Conservation (phyloP, 2,329 filamentous ascomycete genomes). For the Exophiala sp. region DNA sequence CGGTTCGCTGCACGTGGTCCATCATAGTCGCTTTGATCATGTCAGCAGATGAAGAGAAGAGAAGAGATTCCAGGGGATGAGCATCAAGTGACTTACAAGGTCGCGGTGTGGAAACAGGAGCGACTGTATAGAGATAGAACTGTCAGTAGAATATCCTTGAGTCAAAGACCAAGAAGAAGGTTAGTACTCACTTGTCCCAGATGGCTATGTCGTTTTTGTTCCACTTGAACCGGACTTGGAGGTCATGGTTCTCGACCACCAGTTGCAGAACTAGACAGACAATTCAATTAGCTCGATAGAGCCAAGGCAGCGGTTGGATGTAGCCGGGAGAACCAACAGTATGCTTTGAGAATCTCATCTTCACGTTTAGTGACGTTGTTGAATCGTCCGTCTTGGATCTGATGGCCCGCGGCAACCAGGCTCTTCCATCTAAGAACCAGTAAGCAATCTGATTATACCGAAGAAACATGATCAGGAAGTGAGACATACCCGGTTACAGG, state of each 20-base stretch:
- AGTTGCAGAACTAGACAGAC: conserved; percentile 24
- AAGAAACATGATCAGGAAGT: too few relatives aligned
- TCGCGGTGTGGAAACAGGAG: conserved; percentile 50
- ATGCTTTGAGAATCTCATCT: conserved; percentile 31
- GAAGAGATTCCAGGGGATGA: too few relatives aligned
- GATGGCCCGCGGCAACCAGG: conserved; percentile 34
- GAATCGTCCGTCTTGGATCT: conserved; percentile 30
- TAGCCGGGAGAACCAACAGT: conserved; percentile 20
- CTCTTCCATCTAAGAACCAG: conserved; percentile 44
- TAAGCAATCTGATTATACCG: too few relatives aligned
- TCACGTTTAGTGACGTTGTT: conserved; percentile 34
- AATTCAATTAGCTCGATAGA: background rate
- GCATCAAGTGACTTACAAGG: conserved; percentile 20
- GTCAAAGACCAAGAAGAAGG: background rate
- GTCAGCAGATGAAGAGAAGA: conserved; percentile 1
- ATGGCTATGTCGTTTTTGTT: conserved; percentile 48
- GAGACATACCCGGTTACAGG: conserved; percentile 52
- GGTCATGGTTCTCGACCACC: conserved; percentile 38
- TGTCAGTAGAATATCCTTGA: background rate
- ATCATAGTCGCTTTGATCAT: conserved; percentile 42
- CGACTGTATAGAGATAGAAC: conserved; percentile 28
- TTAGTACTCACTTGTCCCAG: conserved; percentile 48
- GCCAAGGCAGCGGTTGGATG: too few relatives aligned
- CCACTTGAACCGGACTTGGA: conserved; percentile 38
- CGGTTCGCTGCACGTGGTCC: conserved; percentile 47